Evolutionary conservation across 192 early-diverging fungal species (phyloP).

Genomic region (Helicostylum pulchrum): DNA sequence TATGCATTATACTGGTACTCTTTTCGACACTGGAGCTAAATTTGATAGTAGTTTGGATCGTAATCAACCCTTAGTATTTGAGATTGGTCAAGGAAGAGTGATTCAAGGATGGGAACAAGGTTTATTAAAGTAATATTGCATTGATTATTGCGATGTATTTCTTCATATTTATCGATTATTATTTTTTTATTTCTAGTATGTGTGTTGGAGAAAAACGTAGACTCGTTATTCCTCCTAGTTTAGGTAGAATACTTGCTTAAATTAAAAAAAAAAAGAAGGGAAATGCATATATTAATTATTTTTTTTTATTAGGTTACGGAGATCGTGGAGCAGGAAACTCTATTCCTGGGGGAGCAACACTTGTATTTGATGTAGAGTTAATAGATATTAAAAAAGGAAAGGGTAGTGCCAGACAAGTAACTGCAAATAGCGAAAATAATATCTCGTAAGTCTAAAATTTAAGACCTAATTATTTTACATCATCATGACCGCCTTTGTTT

Average conservation of each 20-base stretch:
- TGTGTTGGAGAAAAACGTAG: constrained; percentile 78
- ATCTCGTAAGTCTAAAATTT: constrained; percentile 1
- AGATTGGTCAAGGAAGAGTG: constrained; percentile 64
- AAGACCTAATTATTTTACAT: no score
- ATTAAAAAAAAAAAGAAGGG: neutral
- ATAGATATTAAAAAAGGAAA: constrained; percentile 44
- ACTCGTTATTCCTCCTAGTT: constrained; percentile 66
- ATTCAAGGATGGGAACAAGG: constrained; percentile 87
- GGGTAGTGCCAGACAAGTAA: neutral
- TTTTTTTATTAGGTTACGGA: constrained; percentile 63
- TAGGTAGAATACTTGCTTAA: constrained; percentile 31
- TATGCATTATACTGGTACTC: constrained; percentile 76
- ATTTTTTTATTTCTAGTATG: constrained; percentile 45
- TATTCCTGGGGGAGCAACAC: constrained; percentile 77
- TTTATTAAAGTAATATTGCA: constrained; percentile 38
- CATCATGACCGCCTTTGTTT: no score
- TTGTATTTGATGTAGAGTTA: constrained; percentile 80
- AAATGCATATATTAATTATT: neutral
- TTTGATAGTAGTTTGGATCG: constrained; percentile 75
- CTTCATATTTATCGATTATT: neutral
- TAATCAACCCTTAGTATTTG: constrained; percentile 66
- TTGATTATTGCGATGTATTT: neutral
- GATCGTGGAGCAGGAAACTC: constrained; percentile 67
- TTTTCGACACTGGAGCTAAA: constrained; percentile 58
- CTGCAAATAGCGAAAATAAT: neutral